phyloP scores from a whole-genome alignment of 176 grass and related monocot genomes.

The Zoysia pacifica region DNA sequence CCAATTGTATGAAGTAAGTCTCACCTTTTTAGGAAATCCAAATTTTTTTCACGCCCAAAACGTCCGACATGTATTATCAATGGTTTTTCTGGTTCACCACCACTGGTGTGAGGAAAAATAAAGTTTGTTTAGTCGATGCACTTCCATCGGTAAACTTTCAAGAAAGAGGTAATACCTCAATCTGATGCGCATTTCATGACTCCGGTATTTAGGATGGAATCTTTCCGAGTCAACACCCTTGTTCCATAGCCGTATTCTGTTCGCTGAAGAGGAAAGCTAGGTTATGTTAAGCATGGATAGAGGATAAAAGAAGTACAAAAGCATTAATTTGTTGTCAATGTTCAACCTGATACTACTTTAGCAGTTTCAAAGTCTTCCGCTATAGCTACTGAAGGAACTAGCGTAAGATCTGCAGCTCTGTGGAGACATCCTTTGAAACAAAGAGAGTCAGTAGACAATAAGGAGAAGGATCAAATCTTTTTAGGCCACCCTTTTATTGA shows the following conservation, averaged over 20 bases:
- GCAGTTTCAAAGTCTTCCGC: constrained; percentile 81
- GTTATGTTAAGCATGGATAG: constrained; percentile 31
- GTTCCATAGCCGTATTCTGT: constrained; percentile 90
- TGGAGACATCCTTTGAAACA: constrained; percentile 77
- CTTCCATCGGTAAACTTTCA: background rate
- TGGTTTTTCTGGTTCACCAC: constrained; percentile 86
- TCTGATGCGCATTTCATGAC: constrained; percentile 75
- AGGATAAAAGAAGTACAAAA: background rate
- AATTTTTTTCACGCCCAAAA: constrained; percentile 89
- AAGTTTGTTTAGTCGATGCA: constrained; percentile 17
- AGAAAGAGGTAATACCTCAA: constrained; percentile 57
- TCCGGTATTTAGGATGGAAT: constrained; percentile 75
- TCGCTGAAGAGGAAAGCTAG: constrained; percentile 48
- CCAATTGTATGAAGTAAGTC: constrained; percentile 1
- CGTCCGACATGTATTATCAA: constrained; percentile 95
- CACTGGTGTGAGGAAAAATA: constrained; percentile 49
- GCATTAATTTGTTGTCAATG: constrained; percentile 22
- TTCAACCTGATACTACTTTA: constrained; percentile 76
- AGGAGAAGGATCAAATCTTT: background rate
- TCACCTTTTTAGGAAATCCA: constrained; percentile 96
- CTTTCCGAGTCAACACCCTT: constrained; percentile 95
- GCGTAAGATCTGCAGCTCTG: constrained; percentile 80
- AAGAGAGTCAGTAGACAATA: constrained; percentile 35
- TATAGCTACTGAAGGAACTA: constrained; percentile 85
- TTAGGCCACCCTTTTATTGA: too few relatives aligned